phyloP scores from a whole-genome alignment of 2,329 filamentous ascomycete genomes.

The Trichoderma aggressivum region DNA sequence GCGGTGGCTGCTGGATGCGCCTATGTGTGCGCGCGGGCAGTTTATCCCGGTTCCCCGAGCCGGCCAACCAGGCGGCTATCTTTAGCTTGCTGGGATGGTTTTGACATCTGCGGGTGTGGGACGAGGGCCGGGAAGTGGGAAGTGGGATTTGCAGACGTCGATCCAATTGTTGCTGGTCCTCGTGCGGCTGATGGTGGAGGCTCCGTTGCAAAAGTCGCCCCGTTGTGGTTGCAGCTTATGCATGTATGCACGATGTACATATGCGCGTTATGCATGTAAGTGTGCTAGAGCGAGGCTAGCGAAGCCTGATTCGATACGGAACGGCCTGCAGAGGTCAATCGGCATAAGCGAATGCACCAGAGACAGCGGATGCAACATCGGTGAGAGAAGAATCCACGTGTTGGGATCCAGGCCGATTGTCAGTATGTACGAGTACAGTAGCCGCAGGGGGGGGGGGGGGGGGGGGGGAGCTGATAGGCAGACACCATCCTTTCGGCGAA shows the following conservation, averaged over 20 bases:
- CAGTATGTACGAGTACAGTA: no score
- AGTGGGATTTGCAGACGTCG: constrained; percentile 7
- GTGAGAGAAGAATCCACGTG: constrained; percentile 12
- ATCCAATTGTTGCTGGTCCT: not conserved
- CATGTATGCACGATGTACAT: not conserved
- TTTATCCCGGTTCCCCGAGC: constrained; percentile 13
- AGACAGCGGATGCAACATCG: constrained; percentile 11
- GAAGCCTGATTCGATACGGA: not conserved
- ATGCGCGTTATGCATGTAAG: constrained; percentile 9
- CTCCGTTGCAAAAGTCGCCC: not conserved
- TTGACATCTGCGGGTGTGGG: constrained; percentile 18
- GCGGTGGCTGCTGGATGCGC: not conserved
- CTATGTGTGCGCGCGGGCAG: constrained; percentile 1
- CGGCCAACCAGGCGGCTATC: constrained; percentile 12
- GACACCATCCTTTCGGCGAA: constrained; percentile 5
- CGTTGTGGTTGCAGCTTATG: not conserved
- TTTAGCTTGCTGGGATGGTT: constrained; percentile 15
- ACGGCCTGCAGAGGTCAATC: not conserved
- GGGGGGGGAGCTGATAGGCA: not conserved
- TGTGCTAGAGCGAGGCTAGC: not conserved
- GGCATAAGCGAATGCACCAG: constrained; percentile 8
- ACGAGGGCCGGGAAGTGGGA: constrained; percentile 14
- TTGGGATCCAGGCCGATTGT: not conserved
- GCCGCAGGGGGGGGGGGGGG: not conserved
- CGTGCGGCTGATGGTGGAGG: constrained; percentile 16